These are phyloP conservation scores for Pichia scutulata DNA, from an alignment of 805 yeast species.

Conservation along the genomic window DNA sequence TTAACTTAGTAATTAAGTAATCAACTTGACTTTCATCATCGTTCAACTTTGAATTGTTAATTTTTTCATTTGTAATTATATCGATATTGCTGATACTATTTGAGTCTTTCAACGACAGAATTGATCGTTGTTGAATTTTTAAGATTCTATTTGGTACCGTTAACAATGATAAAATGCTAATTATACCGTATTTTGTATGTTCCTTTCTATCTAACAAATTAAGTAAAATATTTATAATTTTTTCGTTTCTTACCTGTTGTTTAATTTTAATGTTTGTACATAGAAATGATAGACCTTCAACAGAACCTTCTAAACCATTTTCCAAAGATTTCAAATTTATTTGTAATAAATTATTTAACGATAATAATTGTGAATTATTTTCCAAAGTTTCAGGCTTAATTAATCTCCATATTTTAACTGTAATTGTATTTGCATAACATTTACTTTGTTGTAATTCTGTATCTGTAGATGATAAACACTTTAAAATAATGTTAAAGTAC, in stretches of 20 bases:
- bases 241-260: constrained; percentile 30
- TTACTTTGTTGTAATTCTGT: not conserved
- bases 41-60: constrained; percentile 24
- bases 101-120: constrained; percentile 32
- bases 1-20: constrained; percentile 21
- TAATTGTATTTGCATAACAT: constrained; percentile 30
- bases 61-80: constrained; percentile 18
- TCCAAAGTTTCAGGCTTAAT: constrained; percentile 28
- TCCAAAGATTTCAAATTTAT: constrained; percentile 26
- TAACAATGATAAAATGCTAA: constrained; percentile 35
- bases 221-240: constrained; percentile 21
- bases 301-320: constrained; percentile 9
- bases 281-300: constrained; percentile 31
- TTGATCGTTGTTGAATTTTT: constrained; percentile 27
- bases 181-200: constrained; percentile 30
- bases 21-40: constrained; percentile 21
- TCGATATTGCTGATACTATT: constrained; percentile 25
- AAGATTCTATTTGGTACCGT: constrained; percentile 26
- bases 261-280: constrained; percentile 30
- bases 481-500: constrained; percentile 32
- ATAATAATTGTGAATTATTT: constrained; percentile 25
- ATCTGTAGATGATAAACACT: not conserved
- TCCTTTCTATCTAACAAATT: constrained; percentile 5
- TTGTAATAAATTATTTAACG: constrained; percentile 28
- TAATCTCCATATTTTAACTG: constrained; percentile 53